A percentile compares a stretch with the other conserved stretches of the same genome.
Conservation (phyloP, 164 flowering plant genomes). For the Chimonanthus praecox region DNA sequence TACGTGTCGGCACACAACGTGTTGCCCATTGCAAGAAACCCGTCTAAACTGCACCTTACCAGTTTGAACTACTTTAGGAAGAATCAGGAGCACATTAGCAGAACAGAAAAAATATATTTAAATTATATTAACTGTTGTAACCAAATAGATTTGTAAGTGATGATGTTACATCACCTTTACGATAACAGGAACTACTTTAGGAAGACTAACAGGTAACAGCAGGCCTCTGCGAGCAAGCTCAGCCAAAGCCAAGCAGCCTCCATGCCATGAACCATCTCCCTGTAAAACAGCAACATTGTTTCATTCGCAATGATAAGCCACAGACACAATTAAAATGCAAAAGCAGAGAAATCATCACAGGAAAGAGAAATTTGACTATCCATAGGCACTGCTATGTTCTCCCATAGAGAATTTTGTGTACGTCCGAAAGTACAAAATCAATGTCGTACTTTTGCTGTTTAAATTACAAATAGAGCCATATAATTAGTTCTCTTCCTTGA, state of each 20-base stretch:
- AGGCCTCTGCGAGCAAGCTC: slow-evolving; percentile 96
- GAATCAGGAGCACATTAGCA: too few relatives aligned
- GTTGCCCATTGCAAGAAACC: too few relatives aligned
- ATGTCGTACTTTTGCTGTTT: too few relatives aligned
- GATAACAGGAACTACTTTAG: slow-evolving; percentile 85
- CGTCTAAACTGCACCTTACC: too few relatives aligned
- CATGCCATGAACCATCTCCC: slow-evolving; percentile 99
- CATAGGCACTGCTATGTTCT: too few relatives aligned
- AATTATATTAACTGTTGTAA: neutral
- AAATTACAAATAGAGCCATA: too few relatives aligned
- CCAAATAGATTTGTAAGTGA: neutral
- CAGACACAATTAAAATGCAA: too few relatives aligned
- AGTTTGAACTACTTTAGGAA: too few relatives aligned
- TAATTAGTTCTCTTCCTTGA: neutral
- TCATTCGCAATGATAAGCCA: neutral
- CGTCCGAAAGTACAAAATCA: too few relatives aligned
- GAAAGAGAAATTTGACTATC: neutral
- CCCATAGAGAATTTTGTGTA: too few relatives aligned
- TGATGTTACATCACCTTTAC: slow-evolving; percentile 45
- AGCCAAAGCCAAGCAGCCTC: slow-evolving; percentile 95
- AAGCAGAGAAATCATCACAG: neutral
- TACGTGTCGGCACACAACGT: too few relatives aligned
- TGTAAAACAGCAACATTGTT: slow-evolving; percentile 18
- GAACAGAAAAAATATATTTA: too few relatives aligned
- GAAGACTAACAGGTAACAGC: slow-evolving; percentile 77